Evolutionary conservation across 192 early-diverging fungal species (phyloP), one percentile per base, ranked within the genome.

Genomic region (Rhizophagus sp.): DNA sequence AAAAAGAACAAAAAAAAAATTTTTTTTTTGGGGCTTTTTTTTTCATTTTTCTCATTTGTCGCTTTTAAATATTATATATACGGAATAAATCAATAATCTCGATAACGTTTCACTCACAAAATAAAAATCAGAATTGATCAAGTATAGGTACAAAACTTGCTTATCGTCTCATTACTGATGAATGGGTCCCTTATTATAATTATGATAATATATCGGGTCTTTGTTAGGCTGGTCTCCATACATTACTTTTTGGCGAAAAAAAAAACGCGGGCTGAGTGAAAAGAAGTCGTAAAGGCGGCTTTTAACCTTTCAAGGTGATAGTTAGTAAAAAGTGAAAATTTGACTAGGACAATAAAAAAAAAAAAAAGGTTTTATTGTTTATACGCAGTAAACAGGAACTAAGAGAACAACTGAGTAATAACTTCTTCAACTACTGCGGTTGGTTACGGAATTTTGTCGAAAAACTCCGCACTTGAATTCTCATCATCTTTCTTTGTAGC

Each of bases 41-140:
- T 65, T 65, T 64, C n/a, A 27, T 64, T 64, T 12, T 65, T 65
- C 11, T 65, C 25, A 65, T 65, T 65, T 65, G 64, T 65, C 27
- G 64, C 27, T 65, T 27, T 65, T 65, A 15, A 13, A 30, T 65
- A 8, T 65, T 27, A 65, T 30, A 27, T 30, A 65, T 65, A 27
- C 22, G n/a, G 24, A 30, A 62, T 24, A 22, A 24, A 62, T 62
- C 62, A 62, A 24, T 62, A 9, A 27, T 57, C 52, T 57, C 50
- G 50, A 52, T 52, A 52, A 13, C 50, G 50, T 52, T 57, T 57
- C 15, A 57, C 15, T 57, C 52, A 17, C 15, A 19, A 22, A 57
- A 19, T 57, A 17, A 57, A 15, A 22, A 57, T 19, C 50, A 57
- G 17, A 17, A 57, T 22, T 19, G 52, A 22, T 22, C 52, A 22